Base-by-base conservation (phyloP, 2,329 filamentous ascomycete genomes). In the Diplodia corticola region DNA sequence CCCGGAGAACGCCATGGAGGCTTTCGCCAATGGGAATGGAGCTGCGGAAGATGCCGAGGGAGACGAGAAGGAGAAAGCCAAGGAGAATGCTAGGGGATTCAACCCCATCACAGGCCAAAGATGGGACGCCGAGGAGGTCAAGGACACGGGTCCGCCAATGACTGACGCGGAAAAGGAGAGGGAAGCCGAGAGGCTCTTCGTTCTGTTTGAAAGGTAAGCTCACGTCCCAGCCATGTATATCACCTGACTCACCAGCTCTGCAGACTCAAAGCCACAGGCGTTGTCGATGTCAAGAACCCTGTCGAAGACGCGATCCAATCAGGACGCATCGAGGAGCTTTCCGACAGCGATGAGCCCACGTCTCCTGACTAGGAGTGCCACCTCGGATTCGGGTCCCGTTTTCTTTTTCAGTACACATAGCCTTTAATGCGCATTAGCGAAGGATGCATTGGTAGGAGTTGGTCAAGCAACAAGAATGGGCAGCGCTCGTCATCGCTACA, bases 31-130 rank as follows among this genome's bases (percentile, higher is more conserved):
- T 28, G 40, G 53, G n/a, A 51, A 51, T 12, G 50, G 40, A 12
- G 24, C 17, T 15, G n/a, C 40, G 17, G 40, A 20, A 44, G 7
- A 44, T 44, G 40, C 6, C 17, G 40, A 44, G 17, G 40, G 20
- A 10, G 40, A 44, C 5, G 63, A 65, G 10, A 30, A 49, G n/a
- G 69, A 71, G 2, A 61, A 59, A n/a, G 71, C 63, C 30, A 73
- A 70, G 71, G 33, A 33, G 7, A 63, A 63, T 7, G 15, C 46
- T 10, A 73, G 76, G 3, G 74, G 83, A 0, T 80, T 96, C 63
- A 97, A 97, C 70, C 92, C 93, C 0, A 87, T 97, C 35, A 97
- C 93, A 0, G 93, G 93, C 0, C 93, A 97, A 76, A 88, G 89
- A 69, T 74, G 92, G 60, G 89, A 92, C 70, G 83, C 82, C 44